Base-by-base conservation (phyloP, 2,329 filamentous ascomycete species). In the Aspergillus latus region DNA sequence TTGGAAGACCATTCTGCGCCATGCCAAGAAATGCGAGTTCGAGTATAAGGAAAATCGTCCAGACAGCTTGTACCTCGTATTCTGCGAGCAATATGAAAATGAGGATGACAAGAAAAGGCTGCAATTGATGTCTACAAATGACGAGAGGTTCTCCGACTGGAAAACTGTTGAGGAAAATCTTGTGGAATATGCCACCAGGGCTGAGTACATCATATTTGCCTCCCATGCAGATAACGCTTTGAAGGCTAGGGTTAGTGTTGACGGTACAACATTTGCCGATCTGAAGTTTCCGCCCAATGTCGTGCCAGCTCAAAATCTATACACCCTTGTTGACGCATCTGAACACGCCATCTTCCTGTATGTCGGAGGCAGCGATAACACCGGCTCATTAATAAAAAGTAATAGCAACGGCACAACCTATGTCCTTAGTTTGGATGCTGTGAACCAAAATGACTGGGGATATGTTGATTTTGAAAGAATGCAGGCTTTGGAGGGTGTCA, bases 351-450 rank as follows among this genome's bases (percentile, higher is more conserved):
- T 99, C 57, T 97, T 97, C 75, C 77, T 99, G 56, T 95, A 97
- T 68, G 93, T 97, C 46, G 92, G 89, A 0, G 90, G 90, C 40
- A 88, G 89, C 66, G 82, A 82, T 40, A 78, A 78, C 3, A 71
- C 79, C 49, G 94, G 94, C 37, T 88, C 88, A 26, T 90, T 99
- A 64, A 85, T 99, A 74, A 99, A 97, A 83, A 97, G 92, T 69
- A 99, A 99, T 78, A 97, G 92, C 66, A 97, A 99, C 69, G 94
- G 94, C 52, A 99, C 94, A 0, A 94, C 89, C 1, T 99, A 97
- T 68, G 90, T 96, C 10, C 78, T 96, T 62, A 95, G 90, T 72
- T 80, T 94, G 26, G 79, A 84, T 48, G 85, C 84, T 16, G 91
- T 97, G 68, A 97, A 97, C 73, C 84, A 90, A 64, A 86, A 97